Conservation (phyloP, 108 stramenopile genomes). For the Stephanodiscus minutulus region DNA sequence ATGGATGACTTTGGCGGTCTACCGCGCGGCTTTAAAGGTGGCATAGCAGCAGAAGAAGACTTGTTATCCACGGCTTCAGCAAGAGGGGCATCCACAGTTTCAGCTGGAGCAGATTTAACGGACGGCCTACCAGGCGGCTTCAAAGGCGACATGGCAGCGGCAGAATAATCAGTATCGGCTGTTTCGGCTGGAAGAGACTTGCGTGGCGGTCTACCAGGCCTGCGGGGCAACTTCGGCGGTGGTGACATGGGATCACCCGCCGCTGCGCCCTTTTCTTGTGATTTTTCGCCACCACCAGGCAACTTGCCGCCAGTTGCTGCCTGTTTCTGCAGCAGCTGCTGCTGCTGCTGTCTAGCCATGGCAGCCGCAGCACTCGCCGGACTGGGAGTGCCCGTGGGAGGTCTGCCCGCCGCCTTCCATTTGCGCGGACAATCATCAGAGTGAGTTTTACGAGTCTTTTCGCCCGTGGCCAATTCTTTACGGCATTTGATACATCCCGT, state of each 20-base stretch:
- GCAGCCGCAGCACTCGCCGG: constrained; percentile 22
- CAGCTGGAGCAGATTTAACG: no score
- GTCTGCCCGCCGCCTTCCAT: constrained; percentile 20
- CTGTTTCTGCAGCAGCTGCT: constrained; percentile 13
- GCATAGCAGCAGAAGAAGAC: no score
- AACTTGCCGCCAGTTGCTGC: not conserved
- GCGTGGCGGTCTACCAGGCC: not conserved
- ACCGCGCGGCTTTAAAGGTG: no score
- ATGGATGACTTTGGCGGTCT: no score
- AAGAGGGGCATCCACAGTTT: no score
- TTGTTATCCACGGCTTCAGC: no score
- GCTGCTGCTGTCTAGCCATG: constrained; percentile 15
- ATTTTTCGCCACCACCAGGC: not conserved
- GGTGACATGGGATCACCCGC: not conserved
- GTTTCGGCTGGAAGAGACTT: no score
- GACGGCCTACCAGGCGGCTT: not conserved
- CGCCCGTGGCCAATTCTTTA: constrained; percentile 22
- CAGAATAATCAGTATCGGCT: no score
- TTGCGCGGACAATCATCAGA: constrained; percentile 24
- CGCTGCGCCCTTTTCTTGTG: not conserved
- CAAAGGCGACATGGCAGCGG: no score
- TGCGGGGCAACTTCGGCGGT: not conserved
- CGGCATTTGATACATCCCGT: constrained; percentile 25
- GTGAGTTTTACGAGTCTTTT: constrained; percentile 27
- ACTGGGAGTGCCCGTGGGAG: constrained; percentile 23